Percentiles rank a stretch among this genome's conserved stretches.
phyloP scores from a whole-genome alignment of 139 green algal species.

The Chlorella sp. region DNA sequence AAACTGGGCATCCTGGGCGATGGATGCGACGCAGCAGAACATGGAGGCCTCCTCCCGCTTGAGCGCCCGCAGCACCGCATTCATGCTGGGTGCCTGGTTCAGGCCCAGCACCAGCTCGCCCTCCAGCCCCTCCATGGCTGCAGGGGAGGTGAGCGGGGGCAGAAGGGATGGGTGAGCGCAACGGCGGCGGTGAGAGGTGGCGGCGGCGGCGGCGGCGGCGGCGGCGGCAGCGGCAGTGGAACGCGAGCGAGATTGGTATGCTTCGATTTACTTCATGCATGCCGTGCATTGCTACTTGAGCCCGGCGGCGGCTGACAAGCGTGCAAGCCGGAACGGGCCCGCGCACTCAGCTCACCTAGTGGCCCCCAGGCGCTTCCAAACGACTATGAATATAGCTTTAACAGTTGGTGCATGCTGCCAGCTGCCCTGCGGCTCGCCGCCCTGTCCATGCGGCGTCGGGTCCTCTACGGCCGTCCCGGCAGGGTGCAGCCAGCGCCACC shows the following conservation, averaged over 20 bases:
- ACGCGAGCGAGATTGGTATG: no score
- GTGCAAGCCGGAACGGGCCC: no score
- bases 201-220: neutral
- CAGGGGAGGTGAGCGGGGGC: neutral
- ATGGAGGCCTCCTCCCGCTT: constrained; percentile 68
- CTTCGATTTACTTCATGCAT: neutral
- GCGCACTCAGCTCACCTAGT: no score
- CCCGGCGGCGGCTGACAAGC: neutral
- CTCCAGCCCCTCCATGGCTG: neutral
- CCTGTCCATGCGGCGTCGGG: no score
- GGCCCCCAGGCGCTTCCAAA: no score
- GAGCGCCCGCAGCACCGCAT: constrained; percentile 58
- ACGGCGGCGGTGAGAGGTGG: neutral
- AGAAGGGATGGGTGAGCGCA: no score
- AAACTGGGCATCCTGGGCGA: constrained; percentile 81
- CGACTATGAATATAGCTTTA: no score
- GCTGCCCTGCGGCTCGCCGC: no score
- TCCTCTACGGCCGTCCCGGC: no score
- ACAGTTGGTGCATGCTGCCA: no score
- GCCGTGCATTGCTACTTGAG: no score
- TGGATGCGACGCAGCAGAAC: constrained; percentile 83
- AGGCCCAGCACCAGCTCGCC: constrained; percentile 1
- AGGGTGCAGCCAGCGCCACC: no score
- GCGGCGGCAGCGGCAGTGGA: neutral
- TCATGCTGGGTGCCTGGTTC: constrained; percentile 40